Evolutionary conservation across 2,329 filamentous ascomycete species (phyloP).

Genomic region (Hymenoscyphus fraxineus): DNA sequence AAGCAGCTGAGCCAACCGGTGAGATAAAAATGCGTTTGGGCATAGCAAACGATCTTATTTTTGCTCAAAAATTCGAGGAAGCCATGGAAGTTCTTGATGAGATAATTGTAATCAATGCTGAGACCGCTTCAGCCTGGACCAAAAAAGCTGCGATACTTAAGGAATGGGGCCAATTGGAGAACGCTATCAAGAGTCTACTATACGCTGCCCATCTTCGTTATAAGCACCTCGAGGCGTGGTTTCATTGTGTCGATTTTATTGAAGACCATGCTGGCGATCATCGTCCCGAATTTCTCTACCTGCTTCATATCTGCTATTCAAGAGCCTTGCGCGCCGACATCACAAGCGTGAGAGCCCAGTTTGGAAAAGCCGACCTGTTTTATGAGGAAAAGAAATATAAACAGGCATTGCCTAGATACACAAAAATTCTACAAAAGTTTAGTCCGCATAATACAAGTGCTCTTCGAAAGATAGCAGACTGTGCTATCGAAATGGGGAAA

Average conservation of each 20-base stretch:
- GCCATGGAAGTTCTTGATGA: constrained; percentile 58
- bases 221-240: constrained; percentile 57
- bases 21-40: constrained; percentile 68
- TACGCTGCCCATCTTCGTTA: constrained; percentile 61
- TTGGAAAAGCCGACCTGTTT: constrained; percentile 56
- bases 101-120: constrained; percentile 64
- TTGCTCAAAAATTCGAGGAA: constrained; percentile 52
- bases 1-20: constrained; percentile 63
- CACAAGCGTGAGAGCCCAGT: constrained; percentile 49
- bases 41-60: constrained; percentile 64
- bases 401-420: constrained; percentile 55
- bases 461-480: constrained; percentile 35
- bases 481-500: constrained; percentile 35
- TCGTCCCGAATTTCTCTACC: constrained; percentile 44
- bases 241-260: constrained; percentile 54
- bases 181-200: constrained; percentile 56
- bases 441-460: constrained; percentile 44
- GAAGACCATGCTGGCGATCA: constrained; percentile 48
- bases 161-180: constrained; percentile 54
- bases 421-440: constrained; percentile 45
- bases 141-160: constrained; percentile 58
- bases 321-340: constrained; percentile 56
- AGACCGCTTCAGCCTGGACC: constrained; percentile 63
- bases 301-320: constrained; percentile 56
- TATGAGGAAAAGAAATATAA: constrained; percentile 52